Evolutionary conservation across 805 yeast species (phyloP).

Genomic region (Brettanomyces custersianus): DNA sequence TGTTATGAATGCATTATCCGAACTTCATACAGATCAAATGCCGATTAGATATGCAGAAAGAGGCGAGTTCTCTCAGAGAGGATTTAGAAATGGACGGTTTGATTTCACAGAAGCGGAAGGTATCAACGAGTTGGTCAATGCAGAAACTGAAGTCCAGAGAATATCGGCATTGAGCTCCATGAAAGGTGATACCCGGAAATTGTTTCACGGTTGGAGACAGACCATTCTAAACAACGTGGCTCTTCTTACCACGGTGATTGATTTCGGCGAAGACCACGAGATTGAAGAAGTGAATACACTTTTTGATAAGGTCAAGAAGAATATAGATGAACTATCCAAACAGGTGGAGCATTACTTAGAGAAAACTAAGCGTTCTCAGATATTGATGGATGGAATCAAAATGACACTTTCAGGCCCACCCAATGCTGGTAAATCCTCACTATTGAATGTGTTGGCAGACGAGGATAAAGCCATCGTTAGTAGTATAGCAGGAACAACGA

Average conservation of each 20-base stretch:
- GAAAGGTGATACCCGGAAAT: constrained; percentile 51
- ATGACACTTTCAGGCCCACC: constrained; percentile 82
- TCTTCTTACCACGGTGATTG: constrained; percentile 76
- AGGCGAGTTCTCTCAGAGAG: constrained; percentile 87
- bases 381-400: constrained; percentile 64
- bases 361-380: constrained; percentile 47
- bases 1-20: constrained; percentile 53
- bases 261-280: constrained; percentile 91
- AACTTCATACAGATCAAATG: constrained; percentile 36
- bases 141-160: constrained; percentile 89
- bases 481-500: constrained; percentile 85
- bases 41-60: constrained; percentile 77
- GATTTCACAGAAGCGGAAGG: constrained; percentile 92
- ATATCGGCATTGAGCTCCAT: constrained; percentile 64
- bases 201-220: constrained; percentile 60
- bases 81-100: constrained; percentile 73
- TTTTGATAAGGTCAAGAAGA: constrained; percentile 38
- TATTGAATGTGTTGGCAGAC: constrained; percentile 66
- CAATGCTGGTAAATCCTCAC: constrained; percentile 91
- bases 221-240: constrained; percentile 61
- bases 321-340: constrained; percentile 30
- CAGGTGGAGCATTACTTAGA: constrained; percentile 38
- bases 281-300: constrained; percentile 53
- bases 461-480: constrained; percentile 88
- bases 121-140: constrained; percentile 77